A percentile compares a stretch with the other conserved stretches of the same genome.
These are phyloP conservation scores for Umbelopsis sp. DNA, from an alignment of 371 early-diverging fungal genomes.

Conservation along the genomic window DNA sequence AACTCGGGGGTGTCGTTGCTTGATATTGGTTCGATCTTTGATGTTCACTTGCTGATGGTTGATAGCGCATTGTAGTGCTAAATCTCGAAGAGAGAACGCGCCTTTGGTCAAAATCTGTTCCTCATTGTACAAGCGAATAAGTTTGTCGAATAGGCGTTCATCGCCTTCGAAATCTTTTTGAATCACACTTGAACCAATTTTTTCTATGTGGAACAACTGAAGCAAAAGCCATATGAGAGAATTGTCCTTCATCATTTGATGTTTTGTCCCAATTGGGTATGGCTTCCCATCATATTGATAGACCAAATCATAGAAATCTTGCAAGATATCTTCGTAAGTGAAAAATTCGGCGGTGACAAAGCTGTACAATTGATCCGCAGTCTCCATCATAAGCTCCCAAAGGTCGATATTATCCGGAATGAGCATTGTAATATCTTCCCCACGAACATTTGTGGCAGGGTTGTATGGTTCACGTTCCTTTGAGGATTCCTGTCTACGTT, in stretches of 20 bases:
- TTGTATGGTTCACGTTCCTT: conserved; percentile 30
- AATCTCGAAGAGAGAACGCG: conserved; percentile 76
- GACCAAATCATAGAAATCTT: conserved; percentile 66
- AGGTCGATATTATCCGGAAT: conserved; percentile 71
- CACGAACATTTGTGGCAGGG: conserved; percentile 24
- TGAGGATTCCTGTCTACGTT: conserved; percentile 17
- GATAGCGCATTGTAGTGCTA: conserved; percentile 76
- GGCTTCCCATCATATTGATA: conserved; percentile 56
- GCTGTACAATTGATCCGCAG: conserved; percentile 79
- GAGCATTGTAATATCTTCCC: conserved; percentile 60
- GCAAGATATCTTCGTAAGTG: conserved; percentile 68
- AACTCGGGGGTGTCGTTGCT: conserved; percentile 74
- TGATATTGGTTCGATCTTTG: conserved; percentile 71
- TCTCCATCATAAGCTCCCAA: conserved; percentile 78
- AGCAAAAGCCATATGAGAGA: conserved; percentile 74
- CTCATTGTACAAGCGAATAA: conserved; percentile 75
- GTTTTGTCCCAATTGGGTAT: conserved; percentile 40
- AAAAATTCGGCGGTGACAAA: conserved; percentile 74
- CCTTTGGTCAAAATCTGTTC: conserved; percentile 74
- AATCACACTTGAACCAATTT: conserved; percentile 57
- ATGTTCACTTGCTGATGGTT: conserved; percentile 68
- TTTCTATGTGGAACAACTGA: conserved; percentile 72
- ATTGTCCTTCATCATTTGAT: conserved; percentile 70
- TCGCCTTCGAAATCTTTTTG: conserved; percentile 72
- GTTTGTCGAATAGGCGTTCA: conserved; percentile 71